Conservation (phyloP, 2,329 filamentous ascomycete genomes). For the Hypoxylon sp. region DNA sequence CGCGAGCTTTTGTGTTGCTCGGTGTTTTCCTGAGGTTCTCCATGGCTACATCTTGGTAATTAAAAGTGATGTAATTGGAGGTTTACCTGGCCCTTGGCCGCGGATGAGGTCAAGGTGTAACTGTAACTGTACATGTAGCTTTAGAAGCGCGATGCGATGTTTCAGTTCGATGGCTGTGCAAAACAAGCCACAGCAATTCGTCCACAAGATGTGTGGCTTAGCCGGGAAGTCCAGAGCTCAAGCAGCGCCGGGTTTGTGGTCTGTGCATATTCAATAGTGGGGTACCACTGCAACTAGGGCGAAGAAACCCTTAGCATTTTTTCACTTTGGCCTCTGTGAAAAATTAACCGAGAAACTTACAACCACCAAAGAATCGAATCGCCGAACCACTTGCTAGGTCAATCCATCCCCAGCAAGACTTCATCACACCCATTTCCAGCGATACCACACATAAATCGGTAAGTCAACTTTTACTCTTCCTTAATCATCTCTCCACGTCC, state of each 20-base stretch:
- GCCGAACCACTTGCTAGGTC: slow-evolving; percentile 37
- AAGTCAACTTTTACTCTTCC: slow-evolving; percentile 33
- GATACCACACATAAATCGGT: slow-evolving; percentile 48
- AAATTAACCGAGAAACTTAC: slow-evolving; percentile 48
- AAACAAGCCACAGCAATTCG: no score
- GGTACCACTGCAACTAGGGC: no score
- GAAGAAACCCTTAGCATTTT: slow-evolving; percentile 46
- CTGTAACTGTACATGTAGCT: no score
- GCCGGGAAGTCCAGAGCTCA: no score
- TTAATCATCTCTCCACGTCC: neutral
- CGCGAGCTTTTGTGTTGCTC: slow-evolving; percentile 52
- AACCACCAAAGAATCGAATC: no score
- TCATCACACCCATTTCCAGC: slow-evolving; percentile 45
- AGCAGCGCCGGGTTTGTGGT: no score
- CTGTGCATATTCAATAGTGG: no score
- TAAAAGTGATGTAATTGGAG: neutral
- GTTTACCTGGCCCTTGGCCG: no score
- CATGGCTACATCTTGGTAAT: slow-evolving; percentile 46
- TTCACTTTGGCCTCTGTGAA: slow-evolving; percentile 35
- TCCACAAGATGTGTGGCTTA: no score
- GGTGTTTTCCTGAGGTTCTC: slow-evolving; percentile 40
- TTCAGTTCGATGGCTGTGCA: no score
- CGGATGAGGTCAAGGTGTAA: no score
- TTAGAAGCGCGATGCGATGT: no score
- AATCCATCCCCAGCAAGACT: slow-evolving; percentile 41